Conservation (phyloP, 2,329 filamentous ascomycete species). For the Pseudonectria foliicola region DNA sequence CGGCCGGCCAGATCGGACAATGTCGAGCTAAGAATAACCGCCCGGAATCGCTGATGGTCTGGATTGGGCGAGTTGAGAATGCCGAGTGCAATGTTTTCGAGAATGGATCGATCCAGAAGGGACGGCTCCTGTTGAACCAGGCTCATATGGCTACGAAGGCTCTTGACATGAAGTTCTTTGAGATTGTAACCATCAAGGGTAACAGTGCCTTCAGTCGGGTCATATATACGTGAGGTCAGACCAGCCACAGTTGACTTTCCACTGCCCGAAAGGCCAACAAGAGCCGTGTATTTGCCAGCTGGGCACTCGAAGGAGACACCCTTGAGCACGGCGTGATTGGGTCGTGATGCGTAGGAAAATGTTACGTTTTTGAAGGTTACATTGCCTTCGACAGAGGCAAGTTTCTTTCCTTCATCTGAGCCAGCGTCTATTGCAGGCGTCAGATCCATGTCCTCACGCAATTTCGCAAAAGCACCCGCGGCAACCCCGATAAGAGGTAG, state of each 20-base stretch:
- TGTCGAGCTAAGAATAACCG: constrained; percentile 39
- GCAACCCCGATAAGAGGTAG: constrained; percentile 54
- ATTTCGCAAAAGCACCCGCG: constrained; percentile 49
- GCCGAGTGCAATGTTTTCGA: constrained; percentile 46
- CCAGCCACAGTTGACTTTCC: constrained; percentile 52
- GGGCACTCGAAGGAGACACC: constrained; percentile 40
- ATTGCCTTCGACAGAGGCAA: constrained; percentile 33
- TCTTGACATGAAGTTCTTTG: constrained; percentile 38
- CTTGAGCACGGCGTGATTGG: constrained; percentile 35
- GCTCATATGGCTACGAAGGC: constrained; percentile 34
- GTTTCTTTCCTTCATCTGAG: constrained; percentile 33
- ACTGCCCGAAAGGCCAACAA: constrained; percentile 52
- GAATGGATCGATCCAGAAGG: constrained; percentile 38
- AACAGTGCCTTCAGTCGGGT: constrained; percentile 42
- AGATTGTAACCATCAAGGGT: constrained; percentile 42
- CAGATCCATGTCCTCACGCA: constrained; percentile 51
- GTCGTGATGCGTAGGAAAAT: constrained; percentile 39
- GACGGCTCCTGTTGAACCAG: constrained; percentile 41
- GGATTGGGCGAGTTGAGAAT: constrained; percentile 36
- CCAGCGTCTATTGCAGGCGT: constrained; percentile 38
- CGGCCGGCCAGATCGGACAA: constrained; percentile 44
- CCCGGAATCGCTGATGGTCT: constrained; percentile 34
- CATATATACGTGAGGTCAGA: constrained; percentile 50
- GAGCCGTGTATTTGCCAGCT: constrained; percentile 44
- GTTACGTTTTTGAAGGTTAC: constrained; percentile 33